phyloP scores from a whole-genome alignment of 306 rosid species.

The Fragaria vesca region DNA sequence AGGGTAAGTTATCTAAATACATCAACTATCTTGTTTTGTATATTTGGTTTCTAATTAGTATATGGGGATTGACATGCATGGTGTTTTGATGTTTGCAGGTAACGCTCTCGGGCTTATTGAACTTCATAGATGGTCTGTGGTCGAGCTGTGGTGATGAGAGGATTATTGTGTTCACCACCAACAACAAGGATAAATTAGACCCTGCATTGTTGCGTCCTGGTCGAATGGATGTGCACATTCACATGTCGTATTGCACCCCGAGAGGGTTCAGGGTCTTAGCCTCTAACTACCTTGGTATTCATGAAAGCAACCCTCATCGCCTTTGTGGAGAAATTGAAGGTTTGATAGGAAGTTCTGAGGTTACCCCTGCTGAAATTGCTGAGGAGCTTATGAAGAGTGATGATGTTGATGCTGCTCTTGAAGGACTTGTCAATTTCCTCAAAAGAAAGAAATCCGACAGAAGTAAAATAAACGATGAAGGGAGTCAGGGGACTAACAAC shows the following conservation, averaged over 20 bases:
- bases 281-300: constrained; percentile 37
- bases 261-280: constrained; percentile 42
- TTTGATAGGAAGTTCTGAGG: constrained; percentile 27
- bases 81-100: not conserved
- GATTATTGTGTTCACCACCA: constrained; percentile 49
- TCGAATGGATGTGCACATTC: constrained; percentile 66
- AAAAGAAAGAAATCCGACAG: not conserved
- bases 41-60: not conserved
- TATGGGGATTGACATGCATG: not conserved
- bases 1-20: constrained; percentile 1
- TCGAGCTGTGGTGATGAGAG: constrained; percentile 55
- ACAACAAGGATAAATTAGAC: constrained; percentile 47
- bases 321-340: constrained; percentile 28
- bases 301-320: constrained; percentile 21
- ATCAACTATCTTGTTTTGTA: not conserved
- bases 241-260: constrained; percentile 46
- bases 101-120: constrained; percentile 39
- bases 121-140: constrained; percentile 57
- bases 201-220: constrained; percentile 48
- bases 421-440: constrained; percentile 3
- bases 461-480: not conserved
- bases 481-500: not conserved
- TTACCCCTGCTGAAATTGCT: constrained; percentile 5
- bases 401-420: constrained; percentile 30
- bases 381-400: constrained; percentile 31